Percentiles rank a stretch among this genome's conserved stretches.
Conservation (phyloP, 1,139 yeast species). For the Yamadazyma blattariae region DNA sequence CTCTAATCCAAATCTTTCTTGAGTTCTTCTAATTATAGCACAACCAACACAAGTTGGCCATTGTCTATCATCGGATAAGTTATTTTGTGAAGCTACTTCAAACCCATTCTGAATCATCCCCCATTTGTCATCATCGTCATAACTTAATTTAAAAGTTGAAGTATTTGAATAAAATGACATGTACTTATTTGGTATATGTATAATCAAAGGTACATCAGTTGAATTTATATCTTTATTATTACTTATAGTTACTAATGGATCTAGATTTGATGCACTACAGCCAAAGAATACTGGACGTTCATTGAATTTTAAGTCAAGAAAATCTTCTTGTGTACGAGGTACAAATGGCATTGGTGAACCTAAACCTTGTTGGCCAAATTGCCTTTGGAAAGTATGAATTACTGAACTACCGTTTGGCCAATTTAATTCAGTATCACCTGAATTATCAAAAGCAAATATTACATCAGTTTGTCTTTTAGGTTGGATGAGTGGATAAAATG, state of each 20-base stretch:
- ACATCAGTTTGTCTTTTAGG: constrained; percentile 71
- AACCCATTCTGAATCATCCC: constrained; percentile 38
- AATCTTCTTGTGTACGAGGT: constrained; percentile 28
- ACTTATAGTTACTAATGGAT: constrained; percentile 27
- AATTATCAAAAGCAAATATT: constrained; percentile 78
- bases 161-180: constrained; percentile 33
- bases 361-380: constrained; percentile 40
- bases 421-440: constrained; percentile 65
- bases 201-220: constrained; percentile 40
- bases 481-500: constrained; percentile 74
- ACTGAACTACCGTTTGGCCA: constrained; percentile 85
- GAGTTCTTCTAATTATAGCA: constrained; percentile 43
- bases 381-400: constrained; percentile 51
- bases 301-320: constrained; percentile 26
- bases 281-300: constrained; percentile 41
- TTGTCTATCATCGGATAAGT: constrained; percentile 32
- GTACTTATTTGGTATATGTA: constrained; percentile 34
- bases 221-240: constrained; percentile 24
- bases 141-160: constrained; percentile 39
- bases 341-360: constrained; percentile 42
- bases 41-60: constrained; percentile 48
- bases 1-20: constrained; percentile 35
- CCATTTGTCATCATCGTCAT: constrained; percentile 30
- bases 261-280: constrained; percentile 31
- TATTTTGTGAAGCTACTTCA: constrained; percentile 34